A percentile compares a stretch with the other conserved stretches of the same genome.
Conservation (phyloP, 1,284 basidiomycete species). For the Tilletia setariae region DNA sequence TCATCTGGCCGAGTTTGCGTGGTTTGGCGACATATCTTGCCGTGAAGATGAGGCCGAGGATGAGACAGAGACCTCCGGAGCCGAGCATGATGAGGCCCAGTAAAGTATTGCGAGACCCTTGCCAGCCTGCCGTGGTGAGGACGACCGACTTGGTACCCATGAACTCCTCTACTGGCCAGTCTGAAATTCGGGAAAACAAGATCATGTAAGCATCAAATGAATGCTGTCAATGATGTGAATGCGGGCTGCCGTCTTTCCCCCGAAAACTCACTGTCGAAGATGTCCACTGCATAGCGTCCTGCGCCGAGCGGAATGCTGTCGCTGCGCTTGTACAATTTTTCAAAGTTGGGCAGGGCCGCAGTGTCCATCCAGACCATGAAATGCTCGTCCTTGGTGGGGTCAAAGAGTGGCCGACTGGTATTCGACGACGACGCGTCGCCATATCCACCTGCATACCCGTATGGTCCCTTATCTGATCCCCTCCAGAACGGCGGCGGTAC, state of each 20-base stretch:
- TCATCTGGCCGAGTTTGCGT: constrained; percentile 62
- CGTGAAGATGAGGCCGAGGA: constrained; percentile 80
- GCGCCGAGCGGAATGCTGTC: constrained; percentile 70
- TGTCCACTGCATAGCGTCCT: constrained; percentile 73
- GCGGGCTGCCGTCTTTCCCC: constrained; percentile 4
- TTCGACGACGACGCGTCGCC: neutral
- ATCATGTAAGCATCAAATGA: too few species aligned
- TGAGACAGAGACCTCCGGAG: constrained; percentile 77
- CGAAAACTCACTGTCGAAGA: constrained; percentile 71
- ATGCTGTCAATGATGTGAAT: too few species aligned
- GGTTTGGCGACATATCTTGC: constrained; percentile 87
- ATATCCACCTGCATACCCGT: constrained; percentile 7
- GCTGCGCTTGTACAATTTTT: constrained; percentile 89
- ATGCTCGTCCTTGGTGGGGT: constrained; percentile 78
- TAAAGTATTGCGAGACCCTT: constrained; percentile 96
- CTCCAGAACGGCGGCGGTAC: constrained; percentile 88
- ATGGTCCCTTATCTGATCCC: constrained; percentile 23
- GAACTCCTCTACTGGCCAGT: constrained; percentile 88
- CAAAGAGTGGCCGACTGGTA: constrained; percentile 25
- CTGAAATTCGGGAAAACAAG: constrained; percentile 61
- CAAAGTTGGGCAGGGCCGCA: constrained; percentile 91
- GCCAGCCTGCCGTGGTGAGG: constrained; percentile 94
- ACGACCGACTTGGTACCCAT: constrained; percentile 94
- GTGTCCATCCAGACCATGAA: constrained; percentile 99
- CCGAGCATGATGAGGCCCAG: constrained; percentile 95